phyloP scores from a whole-genome alignment of 306 rosid species.

The Vigna mungo region DNA sequence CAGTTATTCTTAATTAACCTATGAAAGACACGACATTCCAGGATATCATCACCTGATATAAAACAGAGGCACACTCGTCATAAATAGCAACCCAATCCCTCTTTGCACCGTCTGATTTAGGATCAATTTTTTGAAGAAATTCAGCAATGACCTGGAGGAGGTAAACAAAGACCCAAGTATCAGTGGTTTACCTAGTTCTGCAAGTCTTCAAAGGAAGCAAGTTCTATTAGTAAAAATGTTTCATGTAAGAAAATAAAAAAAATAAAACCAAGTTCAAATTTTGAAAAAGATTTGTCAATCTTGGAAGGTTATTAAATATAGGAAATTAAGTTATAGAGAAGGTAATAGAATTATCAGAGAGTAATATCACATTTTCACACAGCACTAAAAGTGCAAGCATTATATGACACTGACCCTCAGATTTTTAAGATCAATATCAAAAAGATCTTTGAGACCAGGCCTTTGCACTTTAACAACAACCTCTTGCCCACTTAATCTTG shows the following conservation, averaged over 20 bases:
- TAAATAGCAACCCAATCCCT: constrained; percentile 99
- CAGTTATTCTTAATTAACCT: constrained; percentile 18
- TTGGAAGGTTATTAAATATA: constrained; percentile 29
- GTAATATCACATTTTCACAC: constrained; percentile 29
- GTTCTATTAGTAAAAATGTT: constrained; percentile 25
- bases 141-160: constrained; percentile 89
- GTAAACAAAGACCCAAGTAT: constrained; percentile 32
- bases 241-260: constrained; percentile 21
- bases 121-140: constrained; percentile 95
- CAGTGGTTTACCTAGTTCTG: constrained; percentile 18
- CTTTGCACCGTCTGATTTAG: constrained; percentile 99
- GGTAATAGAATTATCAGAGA: constrained; percentile 4
- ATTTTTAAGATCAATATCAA: constrained; percentile 95
- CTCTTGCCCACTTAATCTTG: constrained; percentile 81
- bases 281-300: constrained; percentile 9
- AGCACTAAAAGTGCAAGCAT: constrained; percentile 12
- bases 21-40: constrained; percentile 33
- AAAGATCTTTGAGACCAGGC: constrained; percentile 97
- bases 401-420: constrained; percentile 82
- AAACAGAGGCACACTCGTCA: constrained; percentile 95
- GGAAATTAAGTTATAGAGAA: constrained; percentile 23
- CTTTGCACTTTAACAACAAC: constrained; percentile 97
- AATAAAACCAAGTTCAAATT: neutral
- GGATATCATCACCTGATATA: constrained; percentile 76
- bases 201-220: constrained; percentile 28